A percentile compares a stretch with the other conserved stretches of the same genome.
These are phyloP conservation scores for Pyrrhoderma noxium DNA, from an alignment of 1,284 basidiomycete genomes.

Conservation along the genomic window DNA sequence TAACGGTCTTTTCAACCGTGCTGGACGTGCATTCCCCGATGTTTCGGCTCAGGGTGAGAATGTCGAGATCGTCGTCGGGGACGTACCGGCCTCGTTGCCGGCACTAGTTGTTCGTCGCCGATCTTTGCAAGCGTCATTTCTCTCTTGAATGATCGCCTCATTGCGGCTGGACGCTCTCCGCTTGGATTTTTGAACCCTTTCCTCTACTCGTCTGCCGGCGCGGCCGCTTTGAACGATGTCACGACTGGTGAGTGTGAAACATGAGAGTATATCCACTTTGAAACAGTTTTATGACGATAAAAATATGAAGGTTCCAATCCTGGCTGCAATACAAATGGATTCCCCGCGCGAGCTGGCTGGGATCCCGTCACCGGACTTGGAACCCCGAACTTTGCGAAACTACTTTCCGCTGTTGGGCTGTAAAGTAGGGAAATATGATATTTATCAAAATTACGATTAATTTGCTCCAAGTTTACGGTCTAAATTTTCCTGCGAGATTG, in stretches of 20 bases:
- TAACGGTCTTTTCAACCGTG: slow-evolving; percentile 29
- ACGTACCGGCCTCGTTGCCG: slow-evolving; percentile 24
- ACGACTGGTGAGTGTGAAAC: slow-evolving; percentile 22
- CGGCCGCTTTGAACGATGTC: slow-evolving; percentile 27
- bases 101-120: slow-evolving; percentile 35
- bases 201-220: slow-evolving; percentile 27
- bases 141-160: slow-evolving; percentile 35
- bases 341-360: slow-evolving; percentile 29
- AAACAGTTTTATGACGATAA: neutral
- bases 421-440: slow-evolving; percentile 1
- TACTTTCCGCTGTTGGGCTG: slow-evolving; percentile 26
- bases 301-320: slow-evolving; percentile 15
- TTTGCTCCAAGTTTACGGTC: too few species aligned
- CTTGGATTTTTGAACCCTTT: slow-evolving; percentile 41
- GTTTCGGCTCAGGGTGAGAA: slow-evolving; percentile 33
- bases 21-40: slow-evolving; percentile 38
- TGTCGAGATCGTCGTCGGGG: slow-evolving; percentile 26
- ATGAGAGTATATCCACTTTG: neutral
- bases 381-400: slow-evolving; percentile 30
- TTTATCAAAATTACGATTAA: too few species aligned
- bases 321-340: slow-evolving; percentile 30
- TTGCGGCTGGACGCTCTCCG: slow-evolving; percentile 29
- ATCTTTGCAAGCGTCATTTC: slow-evolving; percentile 34
- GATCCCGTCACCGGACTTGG: slow-evolving; percentile 33
- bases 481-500: too few species aligned